phyloP scores from a whole-genome alignment of 2,329 filamentous ascomycete genomes.

The Rhynchosporium secalis region DNA sequence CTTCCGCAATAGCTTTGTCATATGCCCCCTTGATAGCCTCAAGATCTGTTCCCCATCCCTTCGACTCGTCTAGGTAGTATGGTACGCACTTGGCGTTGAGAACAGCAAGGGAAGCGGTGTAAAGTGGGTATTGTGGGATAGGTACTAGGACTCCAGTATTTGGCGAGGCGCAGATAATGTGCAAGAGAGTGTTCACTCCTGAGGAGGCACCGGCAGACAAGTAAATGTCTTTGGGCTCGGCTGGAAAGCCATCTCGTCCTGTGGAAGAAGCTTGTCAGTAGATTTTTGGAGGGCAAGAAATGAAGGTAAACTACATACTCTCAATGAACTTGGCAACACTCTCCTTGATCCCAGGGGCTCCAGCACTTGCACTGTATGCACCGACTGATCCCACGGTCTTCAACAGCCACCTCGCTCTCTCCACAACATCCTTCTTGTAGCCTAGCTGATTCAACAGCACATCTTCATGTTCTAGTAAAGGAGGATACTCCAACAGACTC shows the following conservation, averaged over 20 bases:
- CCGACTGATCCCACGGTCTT: conserved; percentile 86
- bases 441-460: conserved; percentile 73
- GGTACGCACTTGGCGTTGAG: conserved; percentile 86
- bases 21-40: conserved; percentile 73
- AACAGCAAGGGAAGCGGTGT: conserved; percentile 87
- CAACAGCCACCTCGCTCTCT: conserved; percentile 77
- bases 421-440: conserved; percentile 88
- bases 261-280: conserved; percentile 21
- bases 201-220: conserved; percentile 89
- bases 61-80: conserved; percentile 87
- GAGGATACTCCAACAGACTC: conserved; percentile 87
- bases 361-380: conserved; percentile 93
- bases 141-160: conserved; percentile 86
- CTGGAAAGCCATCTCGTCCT: conserved; percentile 85
- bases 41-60: conserved; percentile 85
- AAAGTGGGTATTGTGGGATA: conserved; percentile 97
- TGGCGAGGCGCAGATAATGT: conserved; percentile 78
- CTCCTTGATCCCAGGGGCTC: conserved; percentile 81
- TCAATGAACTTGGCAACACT: conserved; percentile 93
- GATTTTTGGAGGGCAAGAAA: background rate
- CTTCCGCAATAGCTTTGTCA: conserved; percentile 71
- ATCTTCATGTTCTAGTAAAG: conserved; percentile 78
- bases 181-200: conserved; percentile 89
- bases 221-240: conserved; percentile 80
- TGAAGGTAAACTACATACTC: conserved; percentile 52